Base-by-base conservation (phyloP, 1,139 yeast genomes). In the Saccharomyces pastorianus region DNA sequence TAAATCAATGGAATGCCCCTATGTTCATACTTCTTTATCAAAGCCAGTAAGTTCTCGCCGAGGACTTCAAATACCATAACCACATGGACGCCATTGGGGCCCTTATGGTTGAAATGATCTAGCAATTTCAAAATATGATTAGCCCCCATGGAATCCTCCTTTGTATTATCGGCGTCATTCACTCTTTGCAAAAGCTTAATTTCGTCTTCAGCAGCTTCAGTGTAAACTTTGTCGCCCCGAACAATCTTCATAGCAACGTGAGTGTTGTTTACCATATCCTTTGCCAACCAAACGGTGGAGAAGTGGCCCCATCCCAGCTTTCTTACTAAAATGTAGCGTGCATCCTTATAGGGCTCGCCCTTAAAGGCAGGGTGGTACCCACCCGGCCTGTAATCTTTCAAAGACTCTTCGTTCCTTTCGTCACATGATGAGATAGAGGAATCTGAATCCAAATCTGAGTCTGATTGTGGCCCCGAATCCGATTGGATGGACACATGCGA, bases 231-330 rank as follows among this genome's bases (percentile, higher is more conserved):
- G 48, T 88, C 86, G 57, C 87, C 81, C 59, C 89, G 77, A 28
- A 86, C 93, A 59, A 86, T 84, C 67, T 86, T 86, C 73, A 86
- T 77, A 17, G 93, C 93, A 32, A 86, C 93, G 64, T 84, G 88
- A 20, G 73, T 70, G 56, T 78, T 76, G 25, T 60, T 59, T 0
- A 65, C 56, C 48, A 73, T 70, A 63, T 83, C 88, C 60, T 75
- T 77, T 3, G 89, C 89, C 31, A 85, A 71, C 93, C 91, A 85
- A 26, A 85, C 93, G 0, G 91, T 85, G 41, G 88, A 83, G 63
- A 85, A 85, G 66, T 85, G 90, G 26, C 93, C 93, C 90, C 91
- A 84, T 0, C 93, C 93, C 11, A 86, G 71, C 64, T 86, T 86
- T 53, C 93, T 74, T 38, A 84, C 82, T 38, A 86, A 72, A 0